Evolutionary conservation across 1,284 basidiomycete species (phyloP).

Genomic region (Pseudomicrostroma phylloplanum): DNA sequence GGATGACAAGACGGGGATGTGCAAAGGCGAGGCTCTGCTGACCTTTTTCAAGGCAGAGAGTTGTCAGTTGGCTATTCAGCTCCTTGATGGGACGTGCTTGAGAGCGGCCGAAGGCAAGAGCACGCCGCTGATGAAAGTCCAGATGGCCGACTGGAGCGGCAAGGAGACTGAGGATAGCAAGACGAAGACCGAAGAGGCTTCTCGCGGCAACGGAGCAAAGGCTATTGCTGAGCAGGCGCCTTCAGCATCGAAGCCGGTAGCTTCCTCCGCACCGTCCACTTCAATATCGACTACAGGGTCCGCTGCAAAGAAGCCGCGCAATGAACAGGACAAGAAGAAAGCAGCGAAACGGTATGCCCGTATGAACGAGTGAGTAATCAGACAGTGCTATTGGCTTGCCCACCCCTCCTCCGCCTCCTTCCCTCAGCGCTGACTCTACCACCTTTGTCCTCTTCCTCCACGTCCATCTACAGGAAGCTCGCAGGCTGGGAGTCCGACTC

Average conservation of each 20-base stretch:
- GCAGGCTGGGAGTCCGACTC: slow-evolving; percentile 44
- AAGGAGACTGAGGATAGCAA: slow-evolving; percentile 9
- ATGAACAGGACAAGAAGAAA: slow-evolving; percentile 18
- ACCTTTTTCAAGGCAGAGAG: slow-evolving; percentile 97
- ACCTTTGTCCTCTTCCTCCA: slow-evolving; percentile 57
- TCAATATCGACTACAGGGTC: slow-evolving; percentile 1
- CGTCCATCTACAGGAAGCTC: slow-evolving; percentile 25
- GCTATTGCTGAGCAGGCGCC: not conserved
- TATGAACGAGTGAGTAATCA: slow-evolving; percentile 23
- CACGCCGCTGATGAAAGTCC: slow-evolving; percentile 68
- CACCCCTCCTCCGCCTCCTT: not conserved
- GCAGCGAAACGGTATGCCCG: slow-evolving; percentile 24
- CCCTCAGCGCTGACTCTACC: slow-evolving; percentile 58
- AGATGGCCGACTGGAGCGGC: slow-evolving; percentile 68
- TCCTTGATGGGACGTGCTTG: slow-evolving; percentile 88
- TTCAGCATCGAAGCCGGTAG: not conserved
- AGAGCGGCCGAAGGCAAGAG: slow-evolving; percentile 64
- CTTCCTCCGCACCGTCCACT: not conserved
- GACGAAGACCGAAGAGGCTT: not conserved
- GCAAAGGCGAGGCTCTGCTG: slow-evolving; percentile 90
- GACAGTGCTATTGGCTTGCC: too few relatives aligned
- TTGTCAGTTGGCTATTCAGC: slow-evolving; percentile 72
- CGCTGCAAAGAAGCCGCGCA: slow-evolving; percentile 4
- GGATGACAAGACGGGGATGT: slow-evolving; percentile 64
- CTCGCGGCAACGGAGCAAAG: not conserved